Conservation (phyloP, 345 rosid genomes). For the Pelargonium nanum region DNA sequence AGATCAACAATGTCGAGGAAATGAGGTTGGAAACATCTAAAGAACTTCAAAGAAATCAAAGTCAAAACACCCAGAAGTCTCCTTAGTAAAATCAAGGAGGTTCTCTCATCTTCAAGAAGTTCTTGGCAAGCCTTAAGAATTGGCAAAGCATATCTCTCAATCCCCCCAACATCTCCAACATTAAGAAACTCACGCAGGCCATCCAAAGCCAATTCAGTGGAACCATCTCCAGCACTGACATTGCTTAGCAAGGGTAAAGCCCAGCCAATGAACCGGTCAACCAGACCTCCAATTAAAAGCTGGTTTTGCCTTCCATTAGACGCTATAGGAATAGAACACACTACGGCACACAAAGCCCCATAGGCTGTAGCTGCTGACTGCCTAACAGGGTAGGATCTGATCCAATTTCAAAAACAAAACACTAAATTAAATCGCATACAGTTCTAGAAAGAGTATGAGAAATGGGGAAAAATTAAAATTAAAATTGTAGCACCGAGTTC, state of each 20-base stretch:
- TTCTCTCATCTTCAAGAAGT: slow-evolving; percentile 91
- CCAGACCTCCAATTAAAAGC: slow-evolving; percentile 63
- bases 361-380: slow-evolving; percentile 61
- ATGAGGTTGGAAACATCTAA: slow-evolving; percentile 73
- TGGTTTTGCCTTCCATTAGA: slow-evolving; percentile 68
- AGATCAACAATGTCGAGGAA: slow-evolving; percentile 81
- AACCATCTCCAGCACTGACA: slow-evolving; percentile 57
- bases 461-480: background rate
- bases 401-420: slow-evolving; percentile 1
- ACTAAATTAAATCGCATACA: background rate
- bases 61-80: slow-evolving; percentile 52
- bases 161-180: slow-evolving; percentile 58
- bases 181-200: slow-evolving; percentile 68
- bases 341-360: slow-evolving; percentile 69
- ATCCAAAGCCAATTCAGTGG: slow-evolving; percentile 59
- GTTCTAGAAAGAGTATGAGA: background rate
- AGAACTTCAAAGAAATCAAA: slow-evolving; percentile 64
- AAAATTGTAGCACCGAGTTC: background rate
- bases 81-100: slow-evolving; percentile 62
- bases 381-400: slow-evolving; percentile 62
- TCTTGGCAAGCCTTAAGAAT: slow-evolving; percentile 78
- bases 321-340: slow-evolving; percentile 58
- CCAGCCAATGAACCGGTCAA: slow-evolving; percentile 75
- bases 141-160: slow-evolving; percentile 65
- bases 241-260: slow-evolving; percentile 69